Conservation (phyloP, 345 rosid genomes). For the Brassica napus region Da-Ae NC_063435.1:20559501-20560000, state of each 20-base stretch:
- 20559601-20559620: not conserved
- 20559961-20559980: no score
- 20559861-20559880: not conserved
- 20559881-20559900: not conserved
- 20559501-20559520: not conserved
- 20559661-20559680: constrained; percentile 4
- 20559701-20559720: constrained; percentile 31
- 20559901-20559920: no score
- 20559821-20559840: constrained; percentile 11
- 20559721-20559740: constrained; percentile 21
- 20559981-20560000: no score
- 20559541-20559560: constrained; percentile 16
- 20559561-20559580: constrained; percentile 3
- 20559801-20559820: constrained; percentile 13
- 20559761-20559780: constrained; percentile 15
- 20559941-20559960: no score
- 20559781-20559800: not conserved
- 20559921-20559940: no score
- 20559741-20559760: constrained; percentile 13
- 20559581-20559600: not conserved
- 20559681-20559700: constrained; percentile 7
- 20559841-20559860: constrained; percentile 16
- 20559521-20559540: not conserved
- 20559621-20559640: constrained; percentile 22
- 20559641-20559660: not conserved